Conservation (phyloP, 441 rosid species). For the Sinapis alba region DNA sequence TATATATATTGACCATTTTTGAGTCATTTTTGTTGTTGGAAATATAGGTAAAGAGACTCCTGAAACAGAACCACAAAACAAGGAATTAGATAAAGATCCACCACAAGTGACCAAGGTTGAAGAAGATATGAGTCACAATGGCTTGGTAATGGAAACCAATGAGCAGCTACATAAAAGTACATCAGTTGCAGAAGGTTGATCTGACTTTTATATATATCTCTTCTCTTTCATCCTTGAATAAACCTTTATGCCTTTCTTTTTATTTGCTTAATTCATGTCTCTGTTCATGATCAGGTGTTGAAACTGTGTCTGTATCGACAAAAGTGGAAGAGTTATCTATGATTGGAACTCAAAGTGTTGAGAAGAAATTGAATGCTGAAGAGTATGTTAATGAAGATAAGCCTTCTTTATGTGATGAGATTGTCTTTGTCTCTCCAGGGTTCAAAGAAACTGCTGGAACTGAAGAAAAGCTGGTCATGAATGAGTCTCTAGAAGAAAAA, state of each 20-base stretch:
- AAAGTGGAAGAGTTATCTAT: slow-evolving; percentile 13
- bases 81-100: neutral
- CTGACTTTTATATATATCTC: neutral
- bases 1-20: neutral
- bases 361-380: neutral
- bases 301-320: slow-evolving; percentile 1
- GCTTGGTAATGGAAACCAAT: slow-evolving; percentile 1
- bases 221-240: neutral
- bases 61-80: slow-evolving; percentile 18
- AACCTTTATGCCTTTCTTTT: neutral
- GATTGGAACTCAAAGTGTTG: slow-evolving; percentile 14
- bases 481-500: slow-evolving; percentile 10
- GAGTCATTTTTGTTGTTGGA: neutral
- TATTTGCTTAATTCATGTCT: neutral
- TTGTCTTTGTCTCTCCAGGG: slow-evolving; percentile 12
- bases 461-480: slow-evolving; percentile 1
- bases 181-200: slow-evolving; percentile 27
- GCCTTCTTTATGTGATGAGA: slow-evolving; percentile 7
- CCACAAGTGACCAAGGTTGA: neutral
- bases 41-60: neutral
- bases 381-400: slow-evolving; percentile 15
- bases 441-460: neutral
- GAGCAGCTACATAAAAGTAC: slow-evolving; percentile 17
- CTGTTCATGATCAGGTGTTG: slow-evolving; percentile 14
- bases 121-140: slow-evolving; percentile 1